phyloP scores from a whole-genome alignment of 176 grass and related monocot genomes.

The Carex scoparia region DNA sequence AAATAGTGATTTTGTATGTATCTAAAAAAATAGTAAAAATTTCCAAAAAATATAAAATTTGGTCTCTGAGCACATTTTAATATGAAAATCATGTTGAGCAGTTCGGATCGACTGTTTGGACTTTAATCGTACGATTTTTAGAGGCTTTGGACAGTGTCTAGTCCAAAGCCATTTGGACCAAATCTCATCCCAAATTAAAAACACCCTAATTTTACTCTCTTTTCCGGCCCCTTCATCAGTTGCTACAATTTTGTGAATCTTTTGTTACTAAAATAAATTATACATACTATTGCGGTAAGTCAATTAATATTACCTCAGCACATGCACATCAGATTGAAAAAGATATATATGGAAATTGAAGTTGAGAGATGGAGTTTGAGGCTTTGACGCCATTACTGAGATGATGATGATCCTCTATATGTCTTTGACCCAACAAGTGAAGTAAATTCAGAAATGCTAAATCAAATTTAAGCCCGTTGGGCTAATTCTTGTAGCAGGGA shows the following conservation, averaged over 20 bases:
- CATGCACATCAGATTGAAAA: too few species aligned
- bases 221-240: background rate
- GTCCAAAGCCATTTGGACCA: too few species aligned
- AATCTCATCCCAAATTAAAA: too few species aligned
- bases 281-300: background rate
- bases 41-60: too few species aligned
- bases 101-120: too few species aligned
- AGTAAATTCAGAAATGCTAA: background rate
- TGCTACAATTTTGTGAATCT: background rate
- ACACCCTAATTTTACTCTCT: background rate
- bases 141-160: too few species aligned
- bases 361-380: background rate
- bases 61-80: too few species aligned
- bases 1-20: too few species aligned
- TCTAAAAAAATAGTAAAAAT: too few species aligned
- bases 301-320: background rate
- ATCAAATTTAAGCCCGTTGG: background rate
- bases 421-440: background rate
- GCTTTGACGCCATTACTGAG: background rate
- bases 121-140: too few species aligned
- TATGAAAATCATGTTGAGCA: too few species aligned
- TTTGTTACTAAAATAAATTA: background rate
- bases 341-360: background rate
- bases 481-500: too few species aligned
- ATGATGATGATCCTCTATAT: background rate